Evolutionary conservation across 805 yeast species (phyloP).

Genomic region (Tetrapisispora iriomotensis): DNA sequence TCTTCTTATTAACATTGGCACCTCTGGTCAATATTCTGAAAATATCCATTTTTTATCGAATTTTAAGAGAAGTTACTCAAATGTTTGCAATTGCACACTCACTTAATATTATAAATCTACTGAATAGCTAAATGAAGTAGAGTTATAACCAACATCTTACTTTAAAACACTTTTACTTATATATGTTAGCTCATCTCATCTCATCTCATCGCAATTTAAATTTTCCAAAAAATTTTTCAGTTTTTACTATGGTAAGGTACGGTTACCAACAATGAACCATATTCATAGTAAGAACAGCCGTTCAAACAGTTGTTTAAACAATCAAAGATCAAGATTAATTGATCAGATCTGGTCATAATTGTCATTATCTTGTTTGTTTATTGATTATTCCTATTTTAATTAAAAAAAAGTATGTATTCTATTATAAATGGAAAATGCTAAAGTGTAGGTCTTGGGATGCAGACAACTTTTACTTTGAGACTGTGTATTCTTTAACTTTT

Average conservation of each 20-base stretch:
- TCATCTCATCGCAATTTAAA: slow-evolving; percentile 5
- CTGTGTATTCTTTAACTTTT: slow-evolving; percentile 29
- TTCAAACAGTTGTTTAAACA: too few relatives aligned
- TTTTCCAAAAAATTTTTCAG: neutral
- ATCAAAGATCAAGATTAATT: too few relatives aligned
- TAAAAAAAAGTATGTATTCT: too few relatives aligned
- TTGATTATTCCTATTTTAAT: too few relatives aligned
- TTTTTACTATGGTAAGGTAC: neutral
- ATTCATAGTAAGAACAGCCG: too few relatives aligned
- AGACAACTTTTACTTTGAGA: neutral
- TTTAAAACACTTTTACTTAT: slow-evolving; percentile 4
- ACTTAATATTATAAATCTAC: neutral
- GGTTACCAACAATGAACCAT: too few relatives aligned
- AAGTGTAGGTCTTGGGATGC: neutral
- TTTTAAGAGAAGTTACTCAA: neutral
- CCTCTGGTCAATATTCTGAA: slow-evolving; percentile 81
- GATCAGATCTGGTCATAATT: too few relatives aligned
- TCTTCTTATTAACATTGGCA: slow-evolving; percentile 57
- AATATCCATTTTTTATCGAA: slow-evolving; percentile 60
- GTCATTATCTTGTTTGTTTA: too few relatives aligned
- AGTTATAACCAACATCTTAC: too few relatives aligned
- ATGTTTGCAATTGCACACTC: neutral
- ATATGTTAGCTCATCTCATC: slow-evolving; percentile 8
- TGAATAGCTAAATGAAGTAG: too few relatives aligned
- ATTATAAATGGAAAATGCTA: too few relatives aligned